Percentiles rank a stretch among this genome's conserved stretches.
Evolutionary conservation across 305 asterid genomes (phyloP).

Genomic region (Withania somnifera): DNA sequence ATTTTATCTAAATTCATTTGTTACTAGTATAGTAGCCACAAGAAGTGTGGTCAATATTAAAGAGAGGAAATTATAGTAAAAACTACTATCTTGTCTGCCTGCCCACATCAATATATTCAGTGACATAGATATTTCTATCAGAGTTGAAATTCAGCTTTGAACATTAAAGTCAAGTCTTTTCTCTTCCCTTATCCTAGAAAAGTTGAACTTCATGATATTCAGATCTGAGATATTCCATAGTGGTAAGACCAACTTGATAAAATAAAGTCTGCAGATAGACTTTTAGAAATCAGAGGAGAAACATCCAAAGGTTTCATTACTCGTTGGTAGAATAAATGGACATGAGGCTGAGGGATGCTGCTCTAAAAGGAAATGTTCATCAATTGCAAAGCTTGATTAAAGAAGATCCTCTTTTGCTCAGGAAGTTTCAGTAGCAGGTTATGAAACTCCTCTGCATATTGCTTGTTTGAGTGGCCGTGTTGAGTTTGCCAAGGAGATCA

Average conservation of each 20-base stretch:
- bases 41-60: not conserved
- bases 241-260: not conserved
- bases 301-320: not conserved
- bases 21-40: not conserved
- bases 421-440: slow-evolving; percentile 1
- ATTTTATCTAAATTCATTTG: too few relatives aligned
- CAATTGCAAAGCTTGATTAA: slow-evolving; percentile 21
- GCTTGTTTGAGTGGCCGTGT: slow-evolving; percentile 33
- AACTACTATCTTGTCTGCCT: not conserved
- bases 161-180: not conserved
- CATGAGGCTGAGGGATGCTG: slow-evolving; percentile 27
- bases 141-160: not conserved
- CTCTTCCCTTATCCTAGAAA: not conserved
- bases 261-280: not conserved
- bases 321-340: slow-evolving; percentile 17
- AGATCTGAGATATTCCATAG: not conserved
- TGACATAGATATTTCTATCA: not conserved
- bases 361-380: slow-evolving; percentile 30
- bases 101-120: not conserved
- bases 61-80: not conserved
- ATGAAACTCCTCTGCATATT: slow-evolving; percentile 26
- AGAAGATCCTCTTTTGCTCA: slow-evolving; percentile 21
- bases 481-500: slow-evolving; percentile 20
- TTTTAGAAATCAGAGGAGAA: not conserved
- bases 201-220: not conserved